Percentiles rank a stretch among this genome's conserved stretches.
Evolutionary conservation across 2,329 filamentous ascomycete species (phyloP).

Genomic region (Botrytis byssoidea): DNA sequence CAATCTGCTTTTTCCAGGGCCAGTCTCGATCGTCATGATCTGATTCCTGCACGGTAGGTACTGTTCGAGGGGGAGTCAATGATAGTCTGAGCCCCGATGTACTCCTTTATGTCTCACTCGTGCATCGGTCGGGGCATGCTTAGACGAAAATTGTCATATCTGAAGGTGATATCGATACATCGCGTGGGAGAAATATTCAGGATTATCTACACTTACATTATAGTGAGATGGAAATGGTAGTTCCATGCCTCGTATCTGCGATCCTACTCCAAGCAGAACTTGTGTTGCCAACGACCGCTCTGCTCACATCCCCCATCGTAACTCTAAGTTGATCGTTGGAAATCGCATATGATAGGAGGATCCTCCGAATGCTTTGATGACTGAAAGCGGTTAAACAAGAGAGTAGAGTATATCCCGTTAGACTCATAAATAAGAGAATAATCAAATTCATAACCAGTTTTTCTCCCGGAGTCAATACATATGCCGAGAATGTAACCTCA

Average conservation of each 20-base stretch:
- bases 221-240: background rate
- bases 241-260: background rate
- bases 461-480: constrained; percentile 45
- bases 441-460: constrained; percentile 45
- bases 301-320: background rate
- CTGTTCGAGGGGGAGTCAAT: background rate
- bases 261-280: constrained; percentile 10
- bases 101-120: background rate
- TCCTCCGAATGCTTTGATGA: constrained; percentile 7
- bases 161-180: background rate
- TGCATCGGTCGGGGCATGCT: background rate
- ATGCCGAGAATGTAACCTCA: constrained; percentile 47
- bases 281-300: background rate
- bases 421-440: constrained; percentile 33
- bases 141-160: too few relatives aligned
- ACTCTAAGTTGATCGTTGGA: constrained; percentile 13
- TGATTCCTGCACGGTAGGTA: background rate
- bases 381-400: constrained; percentile 19
- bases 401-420: constrained; percentile 20
- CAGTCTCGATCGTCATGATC: background rate
- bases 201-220: background rate
- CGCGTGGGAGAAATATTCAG: background rate
- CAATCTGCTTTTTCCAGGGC: background rate
- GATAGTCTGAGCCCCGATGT: background rate
- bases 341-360: constrained; percentile 20